A percentile compares a stretch with the other conserved stretches of the same genome.
phyloP scores from a whole-genome alignment of 805 yeast species.

The Starmerella sirachaensis region DNA sequence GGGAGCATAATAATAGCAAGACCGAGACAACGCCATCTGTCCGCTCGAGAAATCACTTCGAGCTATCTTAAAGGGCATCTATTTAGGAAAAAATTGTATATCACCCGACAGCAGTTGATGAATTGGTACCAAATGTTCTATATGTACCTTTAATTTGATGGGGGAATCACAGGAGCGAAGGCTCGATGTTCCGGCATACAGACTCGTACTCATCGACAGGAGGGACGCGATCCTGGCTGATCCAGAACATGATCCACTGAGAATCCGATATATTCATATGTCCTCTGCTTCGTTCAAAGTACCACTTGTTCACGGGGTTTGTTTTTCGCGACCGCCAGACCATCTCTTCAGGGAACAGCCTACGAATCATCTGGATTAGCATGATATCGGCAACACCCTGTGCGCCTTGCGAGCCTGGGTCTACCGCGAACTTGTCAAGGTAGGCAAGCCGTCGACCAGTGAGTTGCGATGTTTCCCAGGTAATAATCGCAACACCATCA shows the following conservation, averaged over 20 bases:
- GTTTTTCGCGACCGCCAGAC: conserved; percentile 80
- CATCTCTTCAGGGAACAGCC: conserved; percentile 56
- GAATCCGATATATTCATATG: conserved; percentile 38
- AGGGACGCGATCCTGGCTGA: conserved; percentile 26
- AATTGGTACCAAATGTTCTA: neutral
- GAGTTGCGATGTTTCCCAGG: conserved; percentile 48
- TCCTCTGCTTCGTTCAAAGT: conserved; percentile 80
- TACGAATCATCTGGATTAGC: conserved; percentile 61
- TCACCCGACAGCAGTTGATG: no score
- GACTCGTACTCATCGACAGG: conserved; percentile 39
- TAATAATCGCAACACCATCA: conserved; percentile 87
- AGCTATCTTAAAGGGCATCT: no score
- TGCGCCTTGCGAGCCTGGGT: conserved; percentile 72
- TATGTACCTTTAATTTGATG: neutral
- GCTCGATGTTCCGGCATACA: conserved; percentile 45
- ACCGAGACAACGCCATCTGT: no score
- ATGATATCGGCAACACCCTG: conserved; percentile 89
- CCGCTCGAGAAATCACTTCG: no score
- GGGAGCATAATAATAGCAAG: no score
- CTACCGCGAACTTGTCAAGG: conserved; percentile 87
- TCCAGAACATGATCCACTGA: conserved; percentile 37
- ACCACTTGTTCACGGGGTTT: conserved; percentile 96
- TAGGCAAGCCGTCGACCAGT: conserved; percentile 48
- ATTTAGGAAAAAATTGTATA: no score
- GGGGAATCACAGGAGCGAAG: conserved; percentile 33